phyloP scores from a whole-genome alignment of 192 early-diverging fungal species.

The Rhizophagus prolifer region DNA sequence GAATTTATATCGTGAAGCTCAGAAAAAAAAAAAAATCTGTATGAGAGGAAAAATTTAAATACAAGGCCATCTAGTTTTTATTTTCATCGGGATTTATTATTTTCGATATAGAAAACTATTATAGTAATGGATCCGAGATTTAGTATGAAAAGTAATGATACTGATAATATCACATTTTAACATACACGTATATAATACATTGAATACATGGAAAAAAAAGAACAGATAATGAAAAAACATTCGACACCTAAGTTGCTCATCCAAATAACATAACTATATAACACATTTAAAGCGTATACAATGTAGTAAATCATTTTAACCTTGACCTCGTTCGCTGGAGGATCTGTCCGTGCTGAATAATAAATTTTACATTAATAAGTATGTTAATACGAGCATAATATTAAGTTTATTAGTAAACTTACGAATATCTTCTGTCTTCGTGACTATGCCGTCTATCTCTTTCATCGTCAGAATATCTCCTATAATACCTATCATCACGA shows the following conservation, averaged over 20 bases:
- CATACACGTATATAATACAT: neutral
- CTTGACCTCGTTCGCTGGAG: constrained; percentile 16
- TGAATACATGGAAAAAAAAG: neutral
- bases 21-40: too few relatives aligned
- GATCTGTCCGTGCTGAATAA: constrained; percentile 8
- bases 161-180: neutral
- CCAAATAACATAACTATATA: neutral
- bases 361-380: neutral
- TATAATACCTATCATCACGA: constrained; percentile 18
- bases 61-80: neutral
- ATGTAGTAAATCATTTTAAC: neutral
- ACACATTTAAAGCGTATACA: neutral
- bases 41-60: neutral
- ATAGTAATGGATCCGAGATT: neutral
- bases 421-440: constrained; percentile 20
- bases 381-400: too few relatives aligned
- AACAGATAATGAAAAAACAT: neutral
- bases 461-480: constrained; percentile 15
- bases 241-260: neutral
- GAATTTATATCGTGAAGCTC: too few relatives aligned
- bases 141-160: too few relatives aligned
- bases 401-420: neutral
- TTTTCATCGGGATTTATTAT: neutral
- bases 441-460: constrained; percentile 8
- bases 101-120: neutral